Evolutionary conservation across 768 basidiomycete species (phyloP).

Genomic region (Tulasnella sp.): DNA sequence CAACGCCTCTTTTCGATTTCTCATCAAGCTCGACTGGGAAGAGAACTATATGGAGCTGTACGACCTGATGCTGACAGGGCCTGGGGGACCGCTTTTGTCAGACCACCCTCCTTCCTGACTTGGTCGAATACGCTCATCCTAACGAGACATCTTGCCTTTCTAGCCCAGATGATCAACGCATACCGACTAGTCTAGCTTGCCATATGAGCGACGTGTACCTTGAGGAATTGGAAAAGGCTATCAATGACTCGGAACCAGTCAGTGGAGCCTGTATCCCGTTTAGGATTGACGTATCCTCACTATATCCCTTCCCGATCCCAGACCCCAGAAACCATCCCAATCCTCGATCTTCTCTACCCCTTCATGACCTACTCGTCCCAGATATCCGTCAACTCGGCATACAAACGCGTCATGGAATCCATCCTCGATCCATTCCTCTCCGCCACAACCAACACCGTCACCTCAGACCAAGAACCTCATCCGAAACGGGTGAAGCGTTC

Average conservation of each 20-base stretch:
- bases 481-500: conserved; percentile 32
- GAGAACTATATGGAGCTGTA: conserved; percentile 42
- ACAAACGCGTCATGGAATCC: conserved; percentile 58
- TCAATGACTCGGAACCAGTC: conserved; percentile 7
- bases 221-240: conserved; percentile 66
- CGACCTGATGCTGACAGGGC: conserved; percentile 49
- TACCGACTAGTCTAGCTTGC: conserved; percentile 68
- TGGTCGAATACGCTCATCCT: not conserved
- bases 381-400: conserved; percentile 51
- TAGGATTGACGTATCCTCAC: conserved; percentile 19
- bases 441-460: conserved; percentile 31
- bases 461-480: conserved; percentile 30
- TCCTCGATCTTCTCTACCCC: conserved; percentile 49
- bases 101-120: conserved; percentile 20
- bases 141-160: not conserved
- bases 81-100: conserved; percentile 81
- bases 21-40: conserved; percentile 64
- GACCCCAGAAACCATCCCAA: conserved; percentile 33
- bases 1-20: conserved; percentile 72
- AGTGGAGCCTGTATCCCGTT: conserved; percentile 33
- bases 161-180: conserved; percentile 58
- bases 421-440: conserved; percentile 59
- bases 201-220: conserved; percentile 86
- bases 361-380: conserved; percentile 62
- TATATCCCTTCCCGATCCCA: not conserved